phyloP scores from a whole-genome alignment of 768 basidiomycete genomes.

The Suillus placidus region DNA sequence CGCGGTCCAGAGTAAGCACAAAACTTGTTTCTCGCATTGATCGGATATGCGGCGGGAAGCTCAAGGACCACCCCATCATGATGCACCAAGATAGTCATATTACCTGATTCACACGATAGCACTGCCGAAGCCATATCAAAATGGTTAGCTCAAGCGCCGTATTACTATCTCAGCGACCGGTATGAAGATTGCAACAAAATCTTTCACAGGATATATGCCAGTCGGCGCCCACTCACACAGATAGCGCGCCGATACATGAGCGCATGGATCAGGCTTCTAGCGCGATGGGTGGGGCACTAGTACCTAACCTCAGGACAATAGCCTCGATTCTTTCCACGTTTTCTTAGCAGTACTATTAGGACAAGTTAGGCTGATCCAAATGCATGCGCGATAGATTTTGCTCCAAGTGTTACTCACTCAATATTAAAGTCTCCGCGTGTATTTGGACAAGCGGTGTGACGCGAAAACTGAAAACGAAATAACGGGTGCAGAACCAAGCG shows the following conservation, averaged over 20 bases:
- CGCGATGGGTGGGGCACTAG: neutral
- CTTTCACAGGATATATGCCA: neutral
- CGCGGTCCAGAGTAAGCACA: neutral
- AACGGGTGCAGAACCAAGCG: neutral
- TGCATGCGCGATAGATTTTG: neutral
- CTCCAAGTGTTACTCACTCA: neutral
- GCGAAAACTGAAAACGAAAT: neutral
- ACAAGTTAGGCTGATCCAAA: neutral
- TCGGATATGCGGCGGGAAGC: neutral
- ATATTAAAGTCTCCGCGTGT: neutral
- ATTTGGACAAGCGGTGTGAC: neutral
- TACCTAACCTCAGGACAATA: neutral
- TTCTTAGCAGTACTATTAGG: neutral
- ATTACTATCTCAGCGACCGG: neutral
- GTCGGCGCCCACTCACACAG: neutral
- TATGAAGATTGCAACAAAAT: neutral
- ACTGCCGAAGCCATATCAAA: neutral
- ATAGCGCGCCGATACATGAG: neutral
- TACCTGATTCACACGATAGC: neutral
- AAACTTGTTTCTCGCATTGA: neutral
- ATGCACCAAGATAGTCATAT: neutral
- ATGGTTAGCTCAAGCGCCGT: neutral
- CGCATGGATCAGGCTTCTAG: neutral
- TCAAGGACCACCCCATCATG: no score
- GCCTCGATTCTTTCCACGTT: no score